Conservation (phyloP, 129 eudicot species). For the Helichrysum umbraculigerum region DNA sequence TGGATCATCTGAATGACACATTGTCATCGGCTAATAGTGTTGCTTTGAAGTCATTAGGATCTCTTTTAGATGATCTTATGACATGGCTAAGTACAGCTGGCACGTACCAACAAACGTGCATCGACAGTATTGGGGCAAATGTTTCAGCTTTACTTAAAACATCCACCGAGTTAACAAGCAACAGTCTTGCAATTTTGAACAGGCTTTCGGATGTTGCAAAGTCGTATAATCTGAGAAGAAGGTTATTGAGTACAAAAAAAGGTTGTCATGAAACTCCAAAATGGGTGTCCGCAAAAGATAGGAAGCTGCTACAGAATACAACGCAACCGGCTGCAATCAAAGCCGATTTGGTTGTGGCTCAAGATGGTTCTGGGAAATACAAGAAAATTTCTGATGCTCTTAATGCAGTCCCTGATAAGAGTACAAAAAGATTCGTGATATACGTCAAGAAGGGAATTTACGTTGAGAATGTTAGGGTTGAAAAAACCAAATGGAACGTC, state of each 20-base stretch:
- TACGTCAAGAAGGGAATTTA: conserved; percentile 66
- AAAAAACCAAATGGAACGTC: conserved; percentile 55
- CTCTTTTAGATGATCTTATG: conserved; percentile 47
- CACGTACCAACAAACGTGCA: conserved; percentile 65
- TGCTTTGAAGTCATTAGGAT: conserved; percentile 20
- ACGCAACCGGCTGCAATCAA: conserved; percentile 30
- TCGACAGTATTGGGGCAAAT: conserved; percentile 36
- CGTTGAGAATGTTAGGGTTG: conserved; percentile 52
- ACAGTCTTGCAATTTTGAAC: conserved; percentile 52
- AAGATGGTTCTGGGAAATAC: conserved; percentile 61
- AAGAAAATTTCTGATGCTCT: conserved; percentile 57
- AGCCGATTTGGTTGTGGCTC: conserved; percentile 59
- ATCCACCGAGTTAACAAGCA: conserved; percentile 58
- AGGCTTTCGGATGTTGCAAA: conserved; percentile 27
- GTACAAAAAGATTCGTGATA: conserved; percentile 57
- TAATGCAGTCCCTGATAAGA: conserved; percentile 54
- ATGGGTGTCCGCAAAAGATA: conserved; percentile 47
- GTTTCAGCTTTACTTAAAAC: conserved; percentile 27
- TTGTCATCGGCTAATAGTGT: conserved; percentile 14
- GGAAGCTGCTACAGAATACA: conserved; percentile 47
- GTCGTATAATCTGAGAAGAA: conserved; percentile 35
- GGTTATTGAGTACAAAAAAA: conserved; percentile 21
- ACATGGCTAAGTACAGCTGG: conserved; percentile 77
- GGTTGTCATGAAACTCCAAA: conserved; percentile 32
- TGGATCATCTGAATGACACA: conserved; percentile 55